Evolutionary conservation across 2,329 filamentous ascomycete species (phyloP).

Genomic region (Clonostachys rosea): DNA sequence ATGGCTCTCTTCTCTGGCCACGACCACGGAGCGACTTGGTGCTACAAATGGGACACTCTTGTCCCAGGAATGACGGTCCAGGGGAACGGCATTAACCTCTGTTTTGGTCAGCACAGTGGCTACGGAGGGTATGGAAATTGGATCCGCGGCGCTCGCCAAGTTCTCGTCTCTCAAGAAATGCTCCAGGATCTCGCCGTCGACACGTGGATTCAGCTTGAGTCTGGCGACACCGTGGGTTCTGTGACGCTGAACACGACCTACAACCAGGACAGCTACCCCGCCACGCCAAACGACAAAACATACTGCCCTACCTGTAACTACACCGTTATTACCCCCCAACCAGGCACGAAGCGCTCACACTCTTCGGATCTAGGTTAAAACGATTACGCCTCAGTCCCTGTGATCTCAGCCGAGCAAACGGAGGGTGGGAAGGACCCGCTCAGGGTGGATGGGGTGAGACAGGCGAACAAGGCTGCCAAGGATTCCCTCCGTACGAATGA

Average conservation of each 20-base stretch:
- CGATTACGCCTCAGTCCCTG: too few species aligned
- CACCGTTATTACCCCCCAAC: not conserved
- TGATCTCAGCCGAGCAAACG: too few species aligned
- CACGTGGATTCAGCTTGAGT: slow-evolving; percentile 59
- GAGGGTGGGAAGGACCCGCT: too few species aligned
- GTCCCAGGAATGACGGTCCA: slow-evolving; percentile 22
- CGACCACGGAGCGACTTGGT: slow-evolving; percentile 61
- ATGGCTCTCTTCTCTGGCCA: slow-evolving; percentile 60
- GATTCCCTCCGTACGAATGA: too few species aligned
- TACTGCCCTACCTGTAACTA: slow-evolving; percentile 12
- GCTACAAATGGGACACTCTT: slow-evolving; percentile 39
- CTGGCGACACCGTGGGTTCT: slow-evolving; percentile 41
- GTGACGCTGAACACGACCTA: slow-evolving; percentile 57
- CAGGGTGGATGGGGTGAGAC: too few species aligned
- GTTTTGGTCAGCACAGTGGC: slow-evolving; percentile 62
- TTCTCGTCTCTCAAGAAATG: slow-evolving; percentile 38
- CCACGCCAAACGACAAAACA: slow-evolving; percentile 29
- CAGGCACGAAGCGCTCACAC: too few species aligned
- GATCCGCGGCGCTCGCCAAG: slow-evolving; percentile 55
- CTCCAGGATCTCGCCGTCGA: slow-evolving; percentile 36
- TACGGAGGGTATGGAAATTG: slow-evolving; percentile 67
- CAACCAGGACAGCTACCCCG: slow-evolving; percentile 48
- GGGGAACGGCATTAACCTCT: slow-evolving; percentile 41
- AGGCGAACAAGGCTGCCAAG: too few species aligned
- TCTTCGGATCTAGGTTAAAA: too few species aligned